Evolutionary conservation across 495 filamentous ascomycete genomes (phyloP), one percentile per base, ranked within the genome.

Genomic region (Aspergillus sclerotiicarbonarius): DNA sequence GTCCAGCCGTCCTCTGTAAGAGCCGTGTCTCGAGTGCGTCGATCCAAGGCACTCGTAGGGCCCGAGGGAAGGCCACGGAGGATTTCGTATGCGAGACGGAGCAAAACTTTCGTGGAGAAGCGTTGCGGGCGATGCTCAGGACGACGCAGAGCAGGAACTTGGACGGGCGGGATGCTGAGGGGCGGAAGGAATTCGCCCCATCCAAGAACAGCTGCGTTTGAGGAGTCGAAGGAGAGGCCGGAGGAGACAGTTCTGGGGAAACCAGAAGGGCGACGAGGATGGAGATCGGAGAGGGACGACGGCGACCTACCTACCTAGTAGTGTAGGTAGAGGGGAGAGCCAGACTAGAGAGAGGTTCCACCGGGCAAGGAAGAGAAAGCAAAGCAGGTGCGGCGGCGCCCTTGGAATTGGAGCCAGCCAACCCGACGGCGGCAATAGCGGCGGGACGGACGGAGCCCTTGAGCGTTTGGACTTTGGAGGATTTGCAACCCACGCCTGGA

Each of bases 371-470:
- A 52, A 60, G 60, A 61, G 61, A 67, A 61, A 61, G 37, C 48
- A 32, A 66, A 67, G 66, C 62, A 51, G 48, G 51, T 47, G 53
- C 53, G 54, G 61, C 50, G 59, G 59, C 25, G 25, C 25, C 53
- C 63, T 63, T 57, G 44, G 54, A 57, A 58, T 59, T 66, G 58
- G 65, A 60, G 63, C 61, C 44, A 57, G 43, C 59, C 41, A 58
- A 52, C 58, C 53, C 52, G 37, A 48, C 59, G 54, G 44, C 63
- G 63, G 63, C 63, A 60, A 66, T 62, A 62, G 63, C 59, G 63
- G 63, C 59, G 63, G 45, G 35, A 48, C 43, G 45, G 45, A 48
- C 39, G 49, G 51, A 41, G 25, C 37, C 16, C 18, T 29, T n/a
- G n/a, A n/a, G n/a, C n/a, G n/a, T n/a, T n/a, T n/a, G n/a, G n/a